Evolutionary conservation across 176 grass and related monocot species (phyloP), one percentile per base, ranked within the genome.

Genomic region (Zea luxurians): DNA sequence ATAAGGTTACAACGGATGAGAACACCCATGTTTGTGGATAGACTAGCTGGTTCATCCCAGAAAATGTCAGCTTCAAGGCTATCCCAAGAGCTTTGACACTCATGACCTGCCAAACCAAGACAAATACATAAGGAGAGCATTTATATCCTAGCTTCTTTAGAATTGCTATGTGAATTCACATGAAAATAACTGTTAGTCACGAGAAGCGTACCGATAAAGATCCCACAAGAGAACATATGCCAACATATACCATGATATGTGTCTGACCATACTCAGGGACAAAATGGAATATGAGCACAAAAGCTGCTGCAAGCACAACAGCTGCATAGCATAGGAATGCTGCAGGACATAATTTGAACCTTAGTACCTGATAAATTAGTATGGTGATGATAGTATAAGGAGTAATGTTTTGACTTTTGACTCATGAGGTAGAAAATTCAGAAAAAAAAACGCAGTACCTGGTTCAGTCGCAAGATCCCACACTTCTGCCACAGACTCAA

Each of bases 71-170:
- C 64, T 97, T 97, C 80, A 97, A 83, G 18, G 91, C 94, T 62
- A 97, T 97, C 70, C 94, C 94, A 81, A 97, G 89, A 57, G 94
- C 94, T 90, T 97, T 94, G 48, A 97, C 89, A 78, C 91, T 97
- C 94, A 97, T 97, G 82, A 97, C 94, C 94, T 97, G 82, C 50
- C 71, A 78, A 61, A 79, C 75, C 72, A 73, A 88, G 55, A 3
- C 49, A 15, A 80, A 70, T 48, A 68, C 50, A 93, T 90, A 71
- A 48, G 37, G 13, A 66, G 76, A 71, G 34, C 20, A 80, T 49
- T 73, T 66, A 78, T 58, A 81, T 37, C 55, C 12, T 65, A 73
- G 35, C 15, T 48, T 48, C 8, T 21, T 70, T 64, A 75, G 47
- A 64, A 84, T 4, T 11, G n/a, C 54, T 53, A 52, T 13, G n/a